These are phyloP conservation scores for Ilyonectria robusta DNA, from an alignment of 2,329 filamentous ascomycete species.

Conservation along the genomic window DNA sequence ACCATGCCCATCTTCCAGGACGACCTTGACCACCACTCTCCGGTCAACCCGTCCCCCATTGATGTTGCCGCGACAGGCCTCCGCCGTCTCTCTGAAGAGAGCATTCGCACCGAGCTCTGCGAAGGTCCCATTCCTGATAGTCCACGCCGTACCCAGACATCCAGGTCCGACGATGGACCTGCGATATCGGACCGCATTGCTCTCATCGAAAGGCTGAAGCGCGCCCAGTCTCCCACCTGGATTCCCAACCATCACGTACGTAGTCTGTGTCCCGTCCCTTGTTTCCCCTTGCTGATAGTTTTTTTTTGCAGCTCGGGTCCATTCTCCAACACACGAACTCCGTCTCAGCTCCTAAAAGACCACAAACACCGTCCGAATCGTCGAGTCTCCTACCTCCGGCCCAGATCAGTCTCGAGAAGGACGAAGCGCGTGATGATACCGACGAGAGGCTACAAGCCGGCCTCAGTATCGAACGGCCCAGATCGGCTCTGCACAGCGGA, in stretches of 20 bases:
- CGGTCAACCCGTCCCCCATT: constrained; percentile 43
- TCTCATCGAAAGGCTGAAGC: constrained; percentile 88
- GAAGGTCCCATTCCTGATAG: constrained; percentile 68
- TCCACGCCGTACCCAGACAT: constrained; percentile 48
- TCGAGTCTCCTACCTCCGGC: constrained; percentile 61
- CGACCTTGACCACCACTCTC: constrained; percentile 58
- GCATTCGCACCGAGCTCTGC: constrained; percentile 72
- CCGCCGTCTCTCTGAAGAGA: constrained; percentile 68
- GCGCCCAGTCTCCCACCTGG: constrained; percentile 83
- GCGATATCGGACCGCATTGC: constrained; percentile 76
- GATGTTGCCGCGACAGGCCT: constrained; percentile 33
- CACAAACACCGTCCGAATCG: constrained; percentile 54
- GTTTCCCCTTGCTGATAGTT: constrained; percentile 30
- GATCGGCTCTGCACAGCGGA: constrained; percentile 80
- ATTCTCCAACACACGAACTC: constrained; percentile 47
- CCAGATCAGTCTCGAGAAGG: constrained; percentile 64
- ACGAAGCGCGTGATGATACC: constrained; percentile 42
- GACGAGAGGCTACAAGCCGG: constrained; percentile 66
- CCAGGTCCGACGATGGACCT: constrained; percentile 43
- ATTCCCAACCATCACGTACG: constrained; percentile 74
- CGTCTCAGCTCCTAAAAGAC: constrained; percentile 34
- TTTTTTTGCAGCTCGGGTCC: constrained; percentile 55
- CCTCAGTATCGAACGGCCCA: constrained; percentile 82
- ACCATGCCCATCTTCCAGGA: constrained; percentile 73
- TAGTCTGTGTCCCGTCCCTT: constrained; percentile 22